These are phyloP conservation scores for Bolboschoenus planiculmis DNA, from an alignment of 176 grass and related monocot genomes.

Conservation along the genomic window DNA sequence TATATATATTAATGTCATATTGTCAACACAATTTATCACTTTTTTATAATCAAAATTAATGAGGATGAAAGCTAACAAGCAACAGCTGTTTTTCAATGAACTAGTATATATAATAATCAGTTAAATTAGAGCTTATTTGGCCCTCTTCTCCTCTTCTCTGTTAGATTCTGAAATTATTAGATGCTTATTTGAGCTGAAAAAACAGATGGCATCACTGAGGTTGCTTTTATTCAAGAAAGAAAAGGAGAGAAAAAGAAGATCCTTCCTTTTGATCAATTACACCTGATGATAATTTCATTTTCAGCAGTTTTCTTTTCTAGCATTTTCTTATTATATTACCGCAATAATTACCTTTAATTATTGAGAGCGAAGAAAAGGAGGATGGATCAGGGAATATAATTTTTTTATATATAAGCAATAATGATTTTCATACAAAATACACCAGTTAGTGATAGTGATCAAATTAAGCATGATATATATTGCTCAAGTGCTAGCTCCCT, in stretches of 20 bases:
- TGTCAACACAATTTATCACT: background rate
- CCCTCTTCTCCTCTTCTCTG: background rate
- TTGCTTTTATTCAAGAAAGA: background rate
- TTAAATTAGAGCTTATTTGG: background rate
- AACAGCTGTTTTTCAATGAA: background rate
- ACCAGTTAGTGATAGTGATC: too few species aligned
- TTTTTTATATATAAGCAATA: too few species aligned
- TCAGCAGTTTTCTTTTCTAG: too few species aligned
- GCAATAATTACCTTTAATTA: too few species aligned
- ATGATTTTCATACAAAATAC: too few species aligned
- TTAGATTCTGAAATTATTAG: background rate
- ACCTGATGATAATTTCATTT: background rate
- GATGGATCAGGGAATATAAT: too few species aligned
- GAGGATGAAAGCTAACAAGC: background rate
- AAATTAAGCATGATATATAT: too few species aligned
- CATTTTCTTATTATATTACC: too few species aligned
- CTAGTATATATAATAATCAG: background rate
- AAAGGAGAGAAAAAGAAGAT: background rate
- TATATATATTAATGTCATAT: background rate
- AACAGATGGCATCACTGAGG: background rate
- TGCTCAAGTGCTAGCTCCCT: too few species aligned
- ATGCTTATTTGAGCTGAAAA: too few species aligned
- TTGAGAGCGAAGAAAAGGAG: too few species aligned
- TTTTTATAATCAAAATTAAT: background rate
- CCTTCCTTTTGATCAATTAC: background rate